Evolutionary conservation across 1,284 basidiomycete genomes (phyloP).

Genomic region (Heliocybe sulcata): DNA sequence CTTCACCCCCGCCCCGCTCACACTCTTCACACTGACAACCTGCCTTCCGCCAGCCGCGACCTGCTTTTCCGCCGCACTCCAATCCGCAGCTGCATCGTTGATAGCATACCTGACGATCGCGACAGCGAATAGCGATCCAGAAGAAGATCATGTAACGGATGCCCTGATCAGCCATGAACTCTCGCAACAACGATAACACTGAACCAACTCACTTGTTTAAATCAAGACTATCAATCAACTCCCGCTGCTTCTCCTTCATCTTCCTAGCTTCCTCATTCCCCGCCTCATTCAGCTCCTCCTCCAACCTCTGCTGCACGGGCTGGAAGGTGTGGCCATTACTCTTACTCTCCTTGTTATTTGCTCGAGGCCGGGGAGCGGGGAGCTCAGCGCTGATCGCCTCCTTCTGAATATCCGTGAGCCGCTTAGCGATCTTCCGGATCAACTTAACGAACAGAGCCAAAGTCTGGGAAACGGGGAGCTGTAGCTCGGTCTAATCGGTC

Average conservation of each 20-base stretch:
- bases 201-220: slow-evolving; percentile 65
- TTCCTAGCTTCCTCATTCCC: slow-evolving; percentile 47
- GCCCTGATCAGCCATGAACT: slow-evolving; percentile 1
- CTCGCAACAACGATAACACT: slow-evolving; percentile 1
- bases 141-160: background rate
- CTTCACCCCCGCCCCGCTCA: slow-evolving; percentile 15
- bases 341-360: no score
- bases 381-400: slow-evolving; percentile 60
- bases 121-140: background rate
- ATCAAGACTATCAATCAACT: slow-evolving; percentile 82
- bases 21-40: slow-evolving; percentile 32
- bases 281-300: slow-evolving; percentile 68
- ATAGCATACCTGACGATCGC: slow-evolving; percentile 31
- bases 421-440: slow-evolving; percentile 79
- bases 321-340: slow-evolving; percentile 37
- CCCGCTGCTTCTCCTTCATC: slow-evolving; percentile 65
- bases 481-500: slow-evolving; percentile 58
- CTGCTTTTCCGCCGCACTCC: slow-evolving; percentile 31
- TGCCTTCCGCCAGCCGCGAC: slow-evolving; percentile 25
- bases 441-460: slow-evolving; percentile 92
- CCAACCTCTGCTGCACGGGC: slow-evolving; percentile 45
- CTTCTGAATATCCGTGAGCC: slow-evolving; percentile 79
- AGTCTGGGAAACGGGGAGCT: slow-evolving; percentile 80
- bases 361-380: no score
- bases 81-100: slow-evolving; percentile 31